Conservation (phyloP, 805 yeast species). For the Schizosaccharomyces japonicus region DNA sequence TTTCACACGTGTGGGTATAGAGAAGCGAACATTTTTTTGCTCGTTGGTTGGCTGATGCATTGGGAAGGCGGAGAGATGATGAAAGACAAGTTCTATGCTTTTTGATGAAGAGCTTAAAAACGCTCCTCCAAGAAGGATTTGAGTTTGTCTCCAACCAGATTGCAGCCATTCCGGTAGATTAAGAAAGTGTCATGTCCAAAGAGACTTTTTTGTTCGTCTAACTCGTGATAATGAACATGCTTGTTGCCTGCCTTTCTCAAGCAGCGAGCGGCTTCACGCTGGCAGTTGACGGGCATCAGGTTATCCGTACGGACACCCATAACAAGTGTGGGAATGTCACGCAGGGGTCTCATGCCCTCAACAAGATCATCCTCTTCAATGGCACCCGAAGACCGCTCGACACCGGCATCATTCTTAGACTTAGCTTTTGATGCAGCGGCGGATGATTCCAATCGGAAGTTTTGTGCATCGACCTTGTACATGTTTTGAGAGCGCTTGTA, state of each 20-base stretch:
- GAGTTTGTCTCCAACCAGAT: slow-evolving; percentile 5
- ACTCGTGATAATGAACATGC: slow-evolving; percentile 40
- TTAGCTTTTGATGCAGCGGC: slow-evolving; percentile 22
- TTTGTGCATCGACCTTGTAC: background rate
- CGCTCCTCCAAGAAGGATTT: slow-evolving; percentile 4
- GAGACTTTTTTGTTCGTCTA: slow-evolving; percentile 51
- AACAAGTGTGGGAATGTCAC: slow-evolving; percentile 44
- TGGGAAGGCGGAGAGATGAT: too few relatives aligned
- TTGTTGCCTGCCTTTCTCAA: slow-evolving; percentile 20
- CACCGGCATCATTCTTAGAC: background rate
- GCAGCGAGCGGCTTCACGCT: slow-evolving; percentile 48
- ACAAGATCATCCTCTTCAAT: slow-evolving; percentile 25
- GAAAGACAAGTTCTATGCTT: too few relatives aligned
- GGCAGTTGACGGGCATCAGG: slow-evolving; percentile 87
- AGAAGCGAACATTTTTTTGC: too few relatives aligned
- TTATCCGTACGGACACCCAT: slow-evolving; percentile 87
- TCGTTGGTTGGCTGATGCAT: too few relatives aligned
- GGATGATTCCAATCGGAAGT: slow-evolving; percentile 18
- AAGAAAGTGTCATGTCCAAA: slow-evolving; percentile 86
- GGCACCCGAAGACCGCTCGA: background rate
- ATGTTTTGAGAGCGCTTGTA: background rate
- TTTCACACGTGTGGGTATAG: too few relatives aligned
- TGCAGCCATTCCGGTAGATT: slow-evolving; percentile 55
- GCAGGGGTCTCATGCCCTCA: slow-evolving; percentile 38
- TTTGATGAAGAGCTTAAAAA: too few relatives aligned